These are phyloP conservation scores for Macadamia tetraphylla DNA, from an alignment of 164 flowering plant genomes.

Conservation along the genomic window DNA sequence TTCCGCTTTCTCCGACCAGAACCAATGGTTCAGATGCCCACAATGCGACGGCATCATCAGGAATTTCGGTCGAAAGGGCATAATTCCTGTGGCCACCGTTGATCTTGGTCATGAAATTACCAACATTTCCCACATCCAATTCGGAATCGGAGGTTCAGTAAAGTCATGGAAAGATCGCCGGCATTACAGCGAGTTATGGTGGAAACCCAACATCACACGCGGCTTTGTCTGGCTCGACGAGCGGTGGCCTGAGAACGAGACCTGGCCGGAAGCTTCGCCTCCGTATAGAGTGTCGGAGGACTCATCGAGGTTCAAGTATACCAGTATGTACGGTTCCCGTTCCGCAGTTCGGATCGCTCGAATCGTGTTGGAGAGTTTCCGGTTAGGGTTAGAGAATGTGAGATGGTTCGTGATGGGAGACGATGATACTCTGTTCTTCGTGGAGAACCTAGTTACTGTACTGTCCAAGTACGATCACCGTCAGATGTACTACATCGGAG, in stretches of 20 bases:
- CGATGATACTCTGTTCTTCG: constrained; percentile 85
- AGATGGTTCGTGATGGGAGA: constrained; percentile 97
- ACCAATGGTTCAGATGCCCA: constrained; percentile 8
- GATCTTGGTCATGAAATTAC: neutral
- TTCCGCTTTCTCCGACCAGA: constrained; percentile 15
- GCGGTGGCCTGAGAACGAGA: constrained; percentile 11
- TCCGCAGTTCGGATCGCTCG: constrained; percentile 71
- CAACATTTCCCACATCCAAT: constrained; percentile 41
- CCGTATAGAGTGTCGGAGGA: constrained; percentile 46
- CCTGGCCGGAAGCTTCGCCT: constrained; percentile 20
- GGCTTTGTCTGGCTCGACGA: constrained; percentile 62
- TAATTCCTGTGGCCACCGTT: neutral
- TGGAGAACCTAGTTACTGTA: constrained; percentile 58
- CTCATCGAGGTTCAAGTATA: constrained; percentile 35
- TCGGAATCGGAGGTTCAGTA: constrained; percentile 50
- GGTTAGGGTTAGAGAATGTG: constrained; percentile 37
- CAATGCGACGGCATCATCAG: neutral
- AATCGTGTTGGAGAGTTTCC: constrained; percentile 52
- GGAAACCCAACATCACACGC: constrained; percentile 41
- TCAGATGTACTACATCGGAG: neutral
- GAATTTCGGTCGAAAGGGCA: neutral
- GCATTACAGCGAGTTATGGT: constrained; percentile 47
- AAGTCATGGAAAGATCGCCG: constrained; percentile 45
- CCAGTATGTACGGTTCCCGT: constrained; percentile 31
- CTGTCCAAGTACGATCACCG: constrained; percentile 19